Base-by-base conservation (phyloP, 2,329 filamentous ascomycete genomes). In the Monilinia fructicola region DNA sequence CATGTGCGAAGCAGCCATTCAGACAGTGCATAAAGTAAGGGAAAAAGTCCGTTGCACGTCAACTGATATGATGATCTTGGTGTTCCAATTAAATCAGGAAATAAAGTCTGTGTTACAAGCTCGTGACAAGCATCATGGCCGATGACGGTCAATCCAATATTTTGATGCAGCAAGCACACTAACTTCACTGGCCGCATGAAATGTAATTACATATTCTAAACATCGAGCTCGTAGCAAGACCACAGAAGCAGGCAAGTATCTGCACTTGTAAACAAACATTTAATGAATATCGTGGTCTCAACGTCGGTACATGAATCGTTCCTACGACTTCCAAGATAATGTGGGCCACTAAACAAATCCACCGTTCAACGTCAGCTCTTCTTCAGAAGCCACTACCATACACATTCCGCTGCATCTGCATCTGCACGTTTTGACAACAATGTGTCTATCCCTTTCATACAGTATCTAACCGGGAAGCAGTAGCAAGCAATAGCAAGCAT, bases 1-100 rank as follows among this genome's bases (percentile, higher is more conserved):
- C 28, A 60, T 23, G 10, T 4, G 18, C n/a, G 58, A 48, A 48
- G 56, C 58, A 60, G 10, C 58, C 58, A 60, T 60, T 60, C 44
- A 60, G 58, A 21, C 44, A 38, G 58, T 52, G 58, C 58, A 61
- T 61, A 11, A 61, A 38, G 58, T 61, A 38, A 50, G 58, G 44
- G 9, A 50, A 61, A 14, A 44, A 9, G 21, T 38, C 28, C 28
- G 31, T 52, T 50, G 21, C 46, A 61, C 44, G 42, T 61, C 44
- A 52, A 61, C 58, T 61, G 58, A 60, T 60, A 60, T n/a, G 56
- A 60, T 50, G 56, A 60, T 60, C 56, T 60, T 48, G 28, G 56
- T 60, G 55, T 31, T 44, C 56, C 56, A 59, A 59, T 48, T 7
- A 35, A 35, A 35, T 35, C 31, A 35, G 9, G 7, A 48, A 59